Conservation (phyloP, 2,329 filamentous ascomycete species). For the Ilyonectria robusta region DNA sequence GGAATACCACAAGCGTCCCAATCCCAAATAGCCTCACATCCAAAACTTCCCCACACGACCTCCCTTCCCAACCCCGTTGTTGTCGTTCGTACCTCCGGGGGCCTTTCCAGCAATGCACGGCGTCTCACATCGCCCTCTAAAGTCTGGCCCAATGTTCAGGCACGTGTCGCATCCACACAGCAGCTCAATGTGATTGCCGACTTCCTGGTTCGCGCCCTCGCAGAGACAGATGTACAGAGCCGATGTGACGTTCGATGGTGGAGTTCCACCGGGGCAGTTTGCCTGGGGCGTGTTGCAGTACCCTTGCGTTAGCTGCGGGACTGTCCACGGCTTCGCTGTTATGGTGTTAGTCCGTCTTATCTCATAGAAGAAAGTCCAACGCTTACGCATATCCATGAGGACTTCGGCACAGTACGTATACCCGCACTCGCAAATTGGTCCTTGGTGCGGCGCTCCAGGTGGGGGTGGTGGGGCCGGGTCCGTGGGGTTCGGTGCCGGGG, state of each 20-base stretch:
- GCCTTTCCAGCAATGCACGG: conserved; percentile 50
- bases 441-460: conserved; percentile 42
- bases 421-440: conserved; percentile 57
- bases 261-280: conserved; percentile 49
- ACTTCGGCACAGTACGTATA: conserved; percentile 60
- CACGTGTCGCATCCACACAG: conserved; percentile 58
- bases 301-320: conserved; percentile 50
- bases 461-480: conserved; percentile 38
- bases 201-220: conserved; percentile 48
- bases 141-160: conserved; percentile 57
- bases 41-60: conserved; percentile 4
- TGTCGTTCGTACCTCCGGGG: neutral
- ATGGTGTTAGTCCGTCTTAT: neutral
- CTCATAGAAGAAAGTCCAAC: neutral
- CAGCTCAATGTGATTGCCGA: conserved; percentile 55
- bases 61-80: neutral
- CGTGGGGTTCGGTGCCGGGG: conserved; percentile 44
- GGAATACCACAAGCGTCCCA: neutral
- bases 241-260: conserved; percentile 49
- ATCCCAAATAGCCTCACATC: conserved; percentile 3
- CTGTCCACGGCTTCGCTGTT: conserved; percentile 53
- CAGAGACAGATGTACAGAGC: conserved; percentile 59
- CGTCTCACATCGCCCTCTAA: conserved; percentile 56
- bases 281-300: conserved; percentile 57
- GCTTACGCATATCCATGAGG: conserved; percentile 54